Base-by-base conservation (phyloP, 805 yeast species). In the Ascoidea rubescens region DNA sequence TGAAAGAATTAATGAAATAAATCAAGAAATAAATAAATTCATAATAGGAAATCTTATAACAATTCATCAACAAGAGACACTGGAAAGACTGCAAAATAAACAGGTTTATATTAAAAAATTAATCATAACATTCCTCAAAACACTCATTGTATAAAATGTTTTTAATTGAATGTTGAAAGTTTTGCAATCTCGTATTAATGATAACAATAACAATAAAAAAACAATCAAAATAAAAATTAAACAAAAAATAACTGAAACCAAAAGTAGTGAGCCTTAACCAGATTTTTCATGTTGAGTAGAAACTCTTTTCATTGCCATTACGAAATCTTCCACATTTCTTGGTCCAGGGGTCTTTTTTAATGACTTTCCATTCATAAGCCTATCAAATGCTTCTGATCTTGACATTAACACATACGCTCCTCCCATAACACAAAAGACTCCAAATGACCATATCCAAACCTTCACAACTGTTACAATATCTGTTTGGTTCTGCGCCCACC, bases 401-500 rank as follows among this genome's bases (percentile, higher is more conserved):
- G 91, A 79, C 96, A 89, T 86, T 70, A 86, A 69, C 84, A 85
- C 90, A 86, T 89, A 89, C 66, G 91, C 87, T 79, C 96, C 96
- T 71, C 96, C 96, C 77, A 88, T 72, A 72, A 83, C 80, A 79
- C 96, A 89, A 91, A 89, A 89, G 73, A 86, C 84, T 80, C 96
- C 96, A 77, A 89, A 84, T 57, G 96, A 88, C 87, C 87, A 88
- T 68, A 89, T 73, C 93, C 93, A 89, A 72, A 85, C 80, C 79
- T 96, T 84, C 70, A 84, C 90, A 68, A 89, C 95, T 54, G 96
- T 82, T 62, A 89, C 96, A 62, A 89, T 84, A 74, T 91, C 95
- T 70, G 91, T 89, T 89, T 93, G 87, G 82, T 89, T 89, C 73
- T 87, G 95, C 60, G 95, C 84, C 91, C 95, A 88, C 96, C 96